phyloP scores from a whole-genome alignment of 306 rosid species.

The Canavalia gladiata region DNA sequence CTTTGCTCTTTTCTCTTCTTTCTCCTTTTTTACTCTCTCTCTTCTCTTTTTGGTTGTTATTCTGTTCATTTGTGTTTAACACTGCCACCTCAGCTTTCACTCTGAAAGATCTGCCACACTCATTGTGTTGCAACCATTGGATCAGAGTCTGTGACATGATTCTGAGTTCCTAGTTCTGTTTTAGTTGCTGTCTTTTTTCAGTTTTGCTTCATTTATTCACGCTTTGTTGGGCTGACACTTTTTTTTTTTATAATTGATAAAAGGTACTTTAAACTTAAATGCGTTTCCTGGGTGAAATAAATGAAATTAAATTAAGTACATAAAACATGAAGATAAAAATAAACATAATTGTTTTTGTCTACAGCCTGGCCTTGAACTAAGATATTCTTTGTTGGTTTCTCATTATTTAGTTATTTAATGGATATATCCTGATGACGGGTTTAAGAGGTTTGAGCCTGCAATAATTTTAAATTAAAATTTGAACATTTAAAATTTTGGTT shows the following conservation, averaged over 20 bases:
- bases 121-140: constrained; percentile 37
- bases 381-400: constrained; percentile 40
- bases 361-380: constrained; percentile 28
- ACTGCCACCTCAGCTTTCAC: not conserved
- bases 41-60: not conserved
- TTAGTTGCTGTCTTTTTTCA: not conserved
- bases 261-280: not conserved
- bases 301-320: not conserved
- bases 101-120: constrained; percentile 2
- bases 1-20: not conserved
- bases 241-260: not conserved
- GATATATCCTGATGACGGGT: not conserved
- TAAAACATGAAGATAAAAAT: not conserved
- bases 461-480: constrained; percentile 1
- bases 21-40: not conserved
- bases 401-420: not conserved
- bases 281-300: not conserved
- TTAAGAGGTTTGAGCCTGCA: constrained; percentile 25
- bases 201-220: constrained; percentile 6
- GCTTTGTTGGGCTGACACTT: constrained; percentile 6
- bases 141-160: constrained; percentile 44
- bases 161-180: not conserved
- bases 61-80: constrained; percentile 10
- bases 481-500: constrained; percentile 35
- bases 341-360: not conserved